Conservation (phyloP, 2,329 filamentous ascomycete genomes). For the Penicillium occitanis region DNA sequence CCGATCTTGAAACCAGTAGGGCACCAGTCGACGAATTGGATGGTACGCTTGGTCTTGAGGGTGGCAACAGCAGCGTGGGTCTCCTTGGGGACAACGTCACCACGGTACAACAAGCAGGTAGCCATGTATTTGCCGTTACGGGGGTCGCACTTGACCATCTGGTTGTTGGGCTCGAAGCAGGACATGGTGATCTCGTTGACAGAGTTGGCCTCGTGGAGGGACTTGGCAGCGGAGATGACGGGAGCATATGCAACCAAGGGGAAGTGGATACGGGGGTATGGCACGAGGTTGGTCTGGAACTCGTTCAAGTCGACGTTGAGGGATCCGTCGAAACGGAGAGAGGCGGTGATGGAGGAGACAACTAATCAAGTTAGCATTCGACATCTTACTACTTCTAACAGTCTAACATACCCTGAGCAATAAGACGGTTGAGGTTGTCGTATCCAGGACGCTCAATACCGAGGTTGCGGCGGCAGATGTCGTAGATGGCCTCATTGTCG, state of each 20-base stretch:
- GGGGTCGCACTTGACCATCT: conserved; percentile 99
- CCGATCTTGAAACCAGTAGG: conserved; percentile 99
- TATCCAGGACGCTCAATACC: conserved; percentile 97
- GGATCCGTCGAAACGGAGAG: conserved; percentile 96
- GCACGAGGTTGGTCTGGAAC: conserved; percentile 99
- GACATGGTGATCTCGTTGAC: conserved; percentile 98
- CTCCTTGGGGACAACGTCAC: conserved; percentile 96
- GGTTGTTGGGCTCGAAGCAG: conserved; percentile 99
- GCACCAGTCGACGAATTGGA: conserved; percentile 99
- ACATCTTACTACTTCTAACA: too few species aligned
- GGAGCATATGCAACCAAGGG: conserved; percentile 95
- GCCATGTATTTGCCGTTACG: conserved; percentile 99
- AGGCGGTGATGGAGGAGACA: conserved; percentile 96
- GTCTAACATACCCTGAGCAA: conserved; percentile 65
- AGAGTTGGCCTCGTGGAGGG: conserved; percentile 95
- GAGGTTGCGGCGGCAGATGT: conserved; percentile 97
- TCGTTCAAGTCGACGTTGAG: conserved; percentile 99
- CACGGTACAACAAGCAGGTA: conserved; percentile 95
- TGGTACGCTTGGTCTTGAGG: conserved; percentile 98
- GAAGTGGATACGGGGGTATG: conserved; percentile 99
- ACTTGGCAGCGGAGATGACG: conserved; percentile 92
- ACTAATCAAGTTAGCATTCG: conserved; percentile 54
- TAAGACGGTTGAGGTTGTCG: conserved; percentile 98
- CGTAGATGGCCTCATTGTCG: conserved; percentile 99
- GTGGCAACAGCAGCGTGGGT: conserved; percentile 88